Evolutionary conservation across 2,329 filamentous ascomycete genomes (phyloP).

Genomic region (Aspergillus jensenii): DNA sequence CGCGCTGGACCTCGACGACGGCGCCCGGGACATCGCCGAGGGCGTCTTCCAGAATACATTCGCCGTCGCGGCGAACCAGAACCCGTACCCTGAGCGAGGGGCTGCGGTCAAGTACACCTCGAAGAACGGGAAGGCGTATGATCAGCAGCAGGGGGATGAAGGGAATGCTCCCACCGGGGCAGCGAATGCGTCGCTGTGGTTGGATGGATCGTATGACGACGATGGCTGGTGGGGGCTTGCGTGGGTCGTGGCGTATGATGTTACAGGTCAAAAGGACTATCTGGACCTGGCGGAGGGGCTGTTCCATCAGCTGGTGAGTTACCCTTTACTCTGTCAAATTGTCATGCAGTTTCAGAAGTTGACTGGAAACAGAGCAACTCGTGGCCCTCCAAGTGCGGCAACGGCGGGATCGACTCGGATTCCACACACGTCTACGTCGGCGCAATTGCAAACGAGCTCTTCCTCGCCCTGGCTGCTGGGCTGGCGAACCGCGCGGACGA

Average conservation of each 20-base stretch:
- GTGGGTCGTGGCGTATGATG: constrained; percentile 57
- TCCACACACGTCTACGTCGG: constrained; percentile 48
- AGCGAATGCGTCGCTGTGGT: constrained; percentile 23
- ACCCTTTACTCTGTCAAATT: not conserved
- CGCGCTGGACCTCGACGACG: constrained; percentile 20
- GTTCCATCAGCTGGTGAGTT: constrained; percentile 46
- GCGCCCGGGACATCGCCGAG: not conserved
- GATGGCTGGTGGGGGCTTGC: constrained; percentile 56
- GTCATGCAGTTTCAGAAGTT: not conserved
- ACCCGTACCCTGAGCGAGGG: not conserved
- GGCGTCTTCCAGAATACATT: not conserved
- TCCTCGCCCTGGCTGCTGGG: constrained; percentile 55
- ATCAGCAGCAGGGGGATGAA: not conserved
- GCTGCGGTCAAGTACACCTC: not conserved
- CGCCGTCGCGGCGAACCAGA: not conserved
- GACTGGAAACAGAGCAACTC: constrained; percentile 26
- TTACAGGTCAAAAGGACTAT: constrained; percentile 47
- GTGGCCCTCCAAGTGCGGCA: constrained; percentile 46
- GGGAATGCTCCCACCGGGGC: not conserved
- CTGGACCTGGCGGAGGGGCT: constrained; percentile 49
- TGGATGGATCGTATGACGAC: constrained; percentile 49
- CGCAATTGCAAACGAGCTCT: constrained; percentile 59
- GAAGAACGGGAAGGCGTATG: not conserved
- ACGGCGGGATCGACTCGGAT: constrained; percentile 52
- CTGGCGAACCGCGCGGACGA: constrained; percentile 51